Conservation (phyloP, 179 eudicot genomes). For the Pouteria campechiana region DNA sequence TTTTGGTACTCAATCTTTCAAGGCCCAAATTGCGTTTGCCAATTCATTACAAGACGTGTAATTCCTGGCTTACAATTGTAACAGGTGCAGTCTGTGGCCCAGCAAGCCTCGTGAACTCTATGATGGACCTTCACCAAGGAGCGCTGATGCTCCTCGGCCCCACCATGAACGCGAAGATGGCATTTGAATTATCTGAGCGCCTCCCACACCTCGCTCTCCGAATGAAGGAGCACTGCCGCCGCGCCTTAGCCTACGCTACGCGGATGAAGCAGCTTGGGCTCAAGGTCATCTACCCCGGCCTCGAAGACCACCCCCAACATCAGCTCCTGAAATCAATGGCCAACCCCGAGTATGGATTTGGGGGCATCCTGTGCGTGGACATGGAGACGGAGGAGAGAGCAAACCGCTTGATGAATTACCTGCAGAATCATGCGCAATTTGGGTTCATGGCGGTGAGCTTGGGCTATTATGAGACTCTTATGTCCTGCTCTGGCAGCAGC, state of each 20-base stretch:
- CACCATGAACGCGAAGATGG: conserved; percentile 94
- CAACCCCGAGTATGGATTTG: conserved; percentile 61
- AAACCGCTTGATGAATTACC: conserved; percentile 53
- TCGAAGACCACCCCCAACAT: conserved; percentile 82
- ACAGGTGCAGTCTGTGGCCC: conserved; percentile 93
- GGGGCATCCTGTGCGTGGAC: conserved; percentile 80
- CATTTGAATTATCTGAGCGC: conserved; percentile 77
- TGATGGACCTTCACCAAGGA: conserved; percentile 96
- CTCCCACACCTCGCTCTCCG: conserved; percentile 77
- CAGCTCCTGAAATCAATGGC: conserved; percentile 47
- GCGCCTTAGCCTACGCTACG: conserved; percentile 67
- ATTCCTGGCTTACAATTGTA: background rate
- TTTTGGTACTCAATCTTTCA: too few relatives aligned
- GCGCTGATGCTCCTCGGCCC: conserved; percentile 82
- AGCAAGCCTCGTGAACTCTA: conserved; percentile 67
- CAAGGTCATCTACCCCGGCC: conserved; percentile 83
- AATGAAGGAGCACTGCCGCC: conserved; percentile 73
- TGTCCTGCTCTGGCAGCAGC: conserved; percentile 93
- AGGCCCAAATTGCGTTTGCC: too few relatives aligned
- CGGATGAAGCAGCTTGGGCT: conserved; percentile 74
- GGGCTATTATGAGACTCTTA: conserved; percentile 93
- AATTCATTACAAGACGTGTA: too few relatives aligned
- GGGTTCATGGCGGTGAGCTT: conserved; percentile 94
- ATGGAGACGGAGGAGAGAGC: conserved; percentile 83
- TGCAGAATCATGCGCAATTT: conserved; percentile 75